Evolutionary conservation across 2,329 filamentous ascomycete genomes (phyloP), one percentile per base, ranked within the genome.

Genomic region (Mycosphaerella sp.): DNA sequence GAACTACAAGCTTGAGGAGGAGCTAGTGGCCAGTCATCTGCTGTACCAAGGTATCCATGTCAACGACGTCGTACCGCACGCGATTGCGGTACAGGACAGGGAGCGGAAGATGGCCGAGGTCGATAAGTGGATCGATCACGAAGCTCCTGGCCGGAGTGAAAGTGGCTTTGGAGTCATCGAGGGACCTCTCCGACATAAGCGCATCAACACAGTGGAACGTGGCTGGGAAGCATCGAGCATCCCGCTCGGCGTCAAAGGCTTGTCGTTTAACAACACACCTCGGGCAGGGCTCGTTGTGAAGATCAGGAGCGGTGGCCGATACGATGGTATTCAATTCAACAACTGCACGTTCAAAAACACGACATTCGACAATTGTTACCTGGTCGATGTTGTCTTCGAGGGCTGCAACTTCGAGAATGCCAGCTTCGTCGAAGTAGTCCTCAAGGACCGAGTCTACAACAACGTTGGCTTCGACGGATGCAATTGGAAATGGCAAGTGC

Each of bases 11-110:
- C 40, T 52, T 4, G 34, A 45, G 4, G 45, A 36, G 7, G 4
- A 47, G 21, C 47, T n/a, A 6, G 4, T 32, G n/a, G 23, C n/a
- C 23, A 29, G 31, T 10, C 12, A 42, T 17, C 17, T 29, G 32
- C 12, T 5, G 12, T 53, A 48, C 36, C 21, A 7, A 2, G 51
- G 43, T 8, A 9, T 34, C 4, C 14, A 9, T 3, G 12, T 36
- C 11, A 12, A 29, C 4, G 26, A 34, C 10, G 29, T 31, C 9
- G 36, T 34, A 14, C 36, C 44, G 91, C 96, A 95, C 72, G 83
- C 82, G 38, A 96, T 88, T 65, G 69, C 97, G 60, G 83, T 96
- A 46, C 81, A 92, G 60, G 86, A 95, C 72, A 96, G 96, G 78
- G 39, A 26, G 12, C 90, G 87, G 71, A 89, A 89, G 68, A 89